Evolutionary conservation across 345 rosid species (phyloP).

Genomic region (Chamaenerion angustifolium): DNA sequence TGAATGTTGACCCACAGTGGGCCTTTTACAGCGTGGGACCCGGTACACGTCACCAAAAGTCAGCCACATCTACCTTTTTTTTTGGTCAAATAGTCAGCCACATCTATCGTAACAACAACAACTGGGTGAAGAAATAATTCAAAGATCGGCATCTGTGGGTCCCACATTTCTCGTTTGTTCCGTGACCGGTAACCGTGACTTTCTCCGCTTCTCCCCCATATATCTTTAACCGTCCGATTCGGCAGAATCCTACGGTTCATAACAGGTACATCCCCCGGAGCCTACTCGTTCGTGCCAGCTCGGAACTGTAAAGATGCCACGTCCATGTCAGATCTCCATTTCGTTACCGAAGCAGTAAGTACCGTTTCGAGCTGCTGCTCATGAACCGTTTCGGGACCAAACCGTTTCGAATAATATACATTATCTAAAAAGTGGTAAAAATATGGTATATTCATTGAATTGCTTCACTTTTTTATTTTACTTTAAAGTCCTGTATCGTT

Average conservation of each 20-base stretch:
- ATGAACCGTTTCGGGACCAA: too few species aligned
- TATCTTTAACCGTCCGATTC: constrained; percentile 19
- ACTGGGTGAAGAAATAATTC: constrained; percentile 23
- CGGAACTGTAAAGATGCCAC: constrained; percentile 29
- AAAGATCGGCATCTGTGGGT: constrained; percentile 28
- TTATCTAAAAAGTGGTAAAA: too few species aligned
- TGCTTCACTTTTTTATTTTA: too few species aligned
- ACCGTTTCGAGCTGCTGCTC: too few species aligned
- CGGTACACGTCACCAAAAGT: constrained; percentile 33
- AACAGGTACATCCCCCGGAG: constrained; percentile 18
- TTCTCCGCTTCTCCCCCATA: too few species aligned
- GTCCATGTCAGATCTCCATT: constrained; percentile 47
- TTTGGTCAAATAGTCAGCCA: too few species aligned
- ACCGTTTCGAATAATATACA: too few species aligned
- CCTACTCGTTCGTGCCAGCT: constrained; percentile 49
- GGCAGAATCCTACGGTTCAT: constrained; percentile 12
- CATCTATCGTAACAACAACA: constrained; percentile 36
- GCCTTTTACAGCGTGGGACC: constrained; percentile 13
- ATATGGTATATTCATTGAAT: too few species aligned
- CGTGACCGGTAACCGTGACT: constrained; percentile 64
- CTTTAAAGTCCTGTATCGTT: too few species aligned
- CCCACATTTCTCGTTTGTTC: constrained; percentile 69
- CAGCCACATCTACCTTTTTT: constrained; percentile 28
- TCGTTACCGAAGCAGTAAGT: too few species aligned
- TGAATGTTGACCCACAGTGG: too few species aligned